phyloP scores from a whole-genome alignment of 2,329 filamentous ascomycete species.

The Ceratocystis lukuohia region DNA sequence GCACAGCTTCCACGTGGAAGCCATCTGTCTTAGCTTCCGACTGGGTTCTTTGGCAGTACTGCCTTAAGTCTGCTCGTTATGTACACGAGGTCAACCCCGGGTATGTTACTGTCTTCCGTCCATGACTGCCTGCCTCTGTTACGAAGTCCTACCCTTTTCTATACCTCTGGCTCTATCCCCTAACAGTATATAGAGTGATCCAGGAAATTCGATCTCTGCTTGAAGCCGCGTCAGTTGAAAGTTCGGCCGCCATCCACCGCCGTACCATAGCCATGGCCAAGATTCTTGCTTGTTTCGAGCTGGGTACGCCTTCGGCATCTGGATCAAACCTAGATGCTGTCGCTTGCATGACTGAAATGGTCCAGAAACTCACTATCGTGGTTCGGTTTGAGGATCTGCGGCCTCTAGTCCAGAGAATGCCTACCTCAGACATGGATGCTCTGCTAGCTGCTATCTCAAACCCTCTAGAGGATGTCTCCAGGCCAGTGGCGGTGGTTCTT shows the following conservation, averaged over 20 bases:
- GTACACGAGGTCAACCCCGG: slow-evolving; percentile 10
- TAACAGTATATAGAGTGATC: slow-evolving; percentile 21
- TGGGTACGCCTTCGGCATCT: slow-evolving; percentile 19
- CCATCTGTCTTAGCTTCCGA: slow-evolving; percentile 35
- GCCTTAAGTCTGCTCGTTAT: slow-evolving; percentile 25
- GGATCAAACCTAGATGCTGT: slow-evolving; percentile 7
- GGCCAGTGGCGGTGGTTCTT: slow-evolving; percentile 23
- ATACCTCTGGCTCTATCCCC: neutral
- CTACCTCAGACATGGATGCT: slow-evolving; percentile 8
- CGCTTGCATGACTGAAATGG: slow-evolving; percentile 15
- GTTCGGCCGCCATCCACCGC: slow-evolving; percentile 29
- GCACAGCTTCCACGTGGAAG: slow-evolving; percentile 26
- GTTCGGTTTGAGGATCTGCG: slow-evolving; percentile 19
- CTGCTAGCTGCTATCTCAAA: slow-evolving; percentile 26
- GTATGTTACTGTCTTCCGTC: slow-evolving; percentile 9
- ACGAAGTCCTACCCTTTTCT: too few relatives aligned
- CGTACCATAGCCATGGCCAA: slow-evolving; percentile 30
- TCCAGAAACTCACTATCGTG: slow-evolving; percentile 14
- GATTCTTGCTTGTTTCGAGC: slow-evolving; percentile 28
- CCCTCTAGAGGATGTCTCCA: slow-evolving; percentile 28
- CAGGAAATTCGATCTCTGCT: slow-evolving; percentile 25
- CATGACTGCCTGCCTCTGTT: too few relatives aligned
- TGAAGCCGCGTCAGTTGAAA: slow-evolving; percentile 24
- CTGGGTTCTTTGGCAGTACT: slow-evolving; percentile 27
- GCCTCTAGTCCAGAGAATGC: slow-evolving; percentile 15